Conservation (phyloP, 495 filamentous ascomycete genomes). For the Patellaria atrata region DNA sequence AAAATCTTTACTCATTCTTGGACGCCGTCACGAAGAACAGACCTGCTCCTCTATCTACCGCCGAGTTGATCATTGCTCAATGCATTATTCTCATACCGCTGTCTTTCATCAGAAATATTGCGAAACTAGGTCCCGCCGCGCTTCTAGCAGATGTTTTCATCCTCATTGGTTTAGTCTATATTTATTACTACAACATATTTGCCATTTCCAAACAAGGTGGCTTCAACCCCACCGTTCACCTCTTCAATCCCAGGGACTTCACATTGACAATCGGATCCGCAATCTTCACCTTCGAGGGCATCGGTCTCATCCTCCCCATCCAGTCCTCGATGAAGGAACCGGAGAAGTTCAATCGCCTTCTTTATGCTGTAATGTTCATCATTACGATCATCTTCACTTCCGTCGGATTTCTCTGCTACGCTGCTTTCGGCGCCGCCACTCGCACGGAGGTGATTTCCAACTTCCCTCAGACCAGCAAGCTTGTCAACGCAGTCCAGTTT, state of each 20-base stretch:
- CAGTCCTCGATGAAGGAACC: slow-evolving; percentile 48
- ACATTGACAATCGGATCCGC: slow-evolving; percentile 48
- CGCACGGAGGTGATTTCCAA: slow-evolving; percentile 50
- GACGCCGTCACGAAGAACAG: slow-evolving; percentile 33
- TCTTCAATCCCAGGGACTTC: slow-evolving; percentile 47
- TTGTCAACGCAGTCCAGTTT: slow-evolving; percentile 53
- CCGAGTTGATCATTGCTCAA: slow-evolving; percentile 40
- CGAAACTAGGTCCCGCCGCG: slow-evolving; percentile 45
- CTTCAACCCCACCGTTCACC: slow-evolving; percentile 30
- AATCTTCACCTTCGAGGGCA: slow-evolving; percentile 57
- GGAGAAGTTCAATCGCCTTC: slow-evolving; percentile 41
- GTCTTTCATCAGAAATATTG: slow-evolving; percentile 48
- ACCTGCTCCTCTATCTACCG: slow-evolving; percentile 29
- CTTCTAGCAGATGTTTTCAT: slow-evolving; percentile 49
- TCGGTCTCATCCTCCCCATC: slow-evolving; percentile 51
- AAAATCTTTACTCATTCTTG: slow-evolving; percentile 45
- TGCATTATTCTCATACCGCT: slow-evolving; percentile 42
- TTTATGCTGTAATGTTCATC: slow-evolving; percentile 44
- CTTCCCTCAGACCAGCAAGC: slow-evolving; percentile 43
- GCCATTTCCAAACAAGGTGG: slow-evolving; percentile 32
- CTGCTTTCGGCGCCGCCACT: slow-evolving; percentile 43
- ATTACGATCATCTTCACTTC: slow-evolving; percentile 50
- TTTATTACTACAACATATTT: slow-evolving; percentile 47
- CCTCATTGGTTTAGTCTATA: slow-evolving; percentile 46
- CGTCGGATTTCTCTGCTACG: slow-evolving; percentile 49